phyloP scores from a whole-genome alignment of 495 filamentous ascomycete species.

The Aspergillus haitiensis region DNA sequence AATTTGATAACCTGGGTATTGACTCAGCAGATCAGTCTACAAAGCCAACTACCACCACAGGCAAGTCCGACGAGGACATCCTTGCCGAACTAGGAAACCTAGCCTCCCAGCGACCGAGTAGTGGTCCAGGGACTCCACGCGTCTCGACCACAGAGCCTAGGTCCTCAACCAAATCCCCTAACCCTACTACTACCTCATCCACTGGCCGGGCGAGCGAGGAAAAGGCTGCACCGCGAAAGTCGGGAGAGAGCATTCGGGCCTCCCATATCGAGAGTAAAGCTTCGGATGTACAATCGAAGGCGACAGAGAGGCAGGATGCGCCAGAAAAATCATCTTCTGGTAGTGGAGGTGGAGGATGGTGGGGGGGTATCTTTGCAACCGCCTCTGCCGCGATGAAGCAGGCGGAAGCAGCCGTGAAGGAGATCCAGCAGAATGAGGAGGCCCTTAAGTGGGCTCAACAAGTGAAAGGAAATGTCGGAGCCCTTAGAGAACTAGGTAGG shows the following conservation, averaged over 20 bases:
- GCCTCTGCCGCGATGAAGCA: constrained; percentile 84
- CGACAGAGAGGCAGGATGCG: constrained; percentile 30
- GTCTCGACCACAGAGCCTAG: constrained; percentile 57
- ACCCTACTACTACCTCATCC: constrained; percentile 56
- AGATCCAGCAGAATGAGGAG: constrained; percentile 95
- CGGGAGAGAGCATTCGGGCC: constrained; percentile 70
- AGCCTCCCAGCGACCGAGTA: constrained; percentile 62
- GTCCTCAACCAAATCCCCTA: constrained; percentile 54
- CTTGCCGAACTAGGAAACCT: constrained; percentile 85
- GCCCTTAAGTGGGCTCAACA: constrained; percentile 95
- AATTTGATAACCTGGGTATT: constrained; percentile 72
- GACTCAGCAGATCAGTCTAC: constrained; percentile 40
- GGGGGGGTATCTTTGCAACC: constrained; percentile 76
- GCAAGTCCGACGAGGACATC: constrained; percentile 62
- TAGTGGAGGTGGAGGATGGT: constrained; percentile 75
- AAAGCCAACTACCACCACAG: constrained; percentile 47
- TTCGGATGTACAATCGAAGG: constrained; percentile 41
- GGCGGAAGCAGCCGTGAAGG: constrained; percentile 89
- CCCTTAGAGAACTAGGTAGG: constrained; percentile 76
- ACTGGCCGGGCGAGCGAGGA: constrained; percentile 61
- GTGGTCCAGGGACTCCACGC: constrained; percentile 81
- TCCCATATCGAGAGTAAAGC: constrained; percentile 58
- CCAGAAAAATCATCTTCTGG: constrained; percentile 30
- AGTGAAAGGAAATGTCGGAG: constrained; percentile 87
- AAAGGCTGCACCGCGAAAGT: constrained; percentile 61